Base-by-base conservation (phyloP, 1,139 yeast species). In the Hansenula lynferdii region DNA sequence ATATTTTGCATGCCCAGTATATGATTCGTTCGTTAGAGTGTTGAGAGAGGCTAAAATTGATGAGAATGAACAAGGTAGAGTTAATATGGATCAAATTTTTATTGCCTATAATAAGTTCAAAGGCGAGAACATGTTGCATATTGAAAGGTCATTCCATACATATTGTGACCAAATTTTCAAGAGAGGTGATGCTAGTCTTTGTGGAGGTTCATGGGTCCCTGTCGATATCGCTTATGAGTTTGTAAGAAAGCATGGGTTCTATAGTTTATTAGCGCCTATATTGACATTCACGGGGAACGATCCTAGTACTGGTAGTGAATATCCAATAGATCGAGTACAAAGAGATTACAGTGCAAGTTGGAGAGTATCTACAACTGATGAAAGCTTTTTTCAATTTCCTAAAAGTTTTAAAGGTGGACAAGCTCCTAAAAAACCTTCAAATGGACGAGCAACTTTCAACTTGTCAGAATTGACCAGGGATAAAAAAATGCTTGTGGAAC, bases 131-230 rank as follows among this genome's bases (percentile, higher is more conserved):
- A 34, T 28, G 1, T 36, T 34, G 3, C 40, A 29, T 6, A 10
- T 41, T 1, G 31, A 38, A 15, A 42, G 53, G 20, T 34, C 50
- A 1, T 48, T 52, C 21, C 42, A 41, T 22, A 36, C 26, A 9
- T 23, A 20, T 10, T 33, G 28, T 11, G 30, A 39, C 5, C 39
- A 40, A 3, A 21, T 47, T 12, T 31, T 30, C 10, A 37, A 41
- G 6, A 40, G 40, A 36, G 44, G 46, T 17, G 58, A 54, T 15
- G 35, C 34, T 1, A 44, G 56, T 1, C 34, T 54, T 12, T 48
- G 52, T 34, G 57, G 57, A 21, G 58, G 58, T 1, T 43, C 43
- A 28, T 54, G 58, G 58, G 46, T 49, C 19, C 30, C 40, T 14
- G 18, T 34, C 2, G 27, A 28, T 5, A 39, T 33, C 10, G 58